Percentiles rank a stretch among this genome's conserved stretches.
Conservation (phyloP, 805 yeast species). For the Wickerhamomyces kurtzmanii region DNA sequence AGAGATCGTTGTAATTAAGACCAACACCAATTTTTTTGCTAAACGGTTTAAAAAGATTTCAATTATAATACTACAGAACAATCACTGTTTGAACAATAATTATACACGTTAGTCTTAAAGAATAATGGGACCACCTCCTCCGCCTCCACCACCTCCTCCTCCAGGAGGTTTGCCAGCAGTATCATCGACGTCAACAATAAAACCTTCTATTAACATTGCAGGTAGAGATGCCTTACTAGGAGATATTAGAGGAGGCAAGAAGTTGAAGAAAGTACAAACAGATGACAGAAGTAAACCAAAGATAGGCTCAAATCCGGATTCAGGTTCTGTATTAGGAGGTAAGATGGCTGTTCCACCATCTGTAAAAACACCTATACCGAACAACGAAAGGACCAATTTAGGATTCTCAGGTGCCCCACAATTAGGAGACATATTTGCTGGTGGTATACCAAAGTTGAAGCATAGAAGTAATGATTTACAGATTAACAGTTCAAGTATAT, state of each 20-base stretch:
- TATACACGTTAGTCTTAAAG: conserved; percentile 4
- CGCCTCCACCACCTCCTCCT: conserved; percentile 52
- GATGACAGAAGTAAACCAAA: conserved; percentile 57
- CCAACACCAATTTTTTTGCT: not conserved
- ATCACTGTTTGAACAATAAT: not conserved
- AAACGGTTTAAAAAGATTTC: conserved; percentile 1
- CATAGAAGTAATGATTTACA: conserved; percentile 26
- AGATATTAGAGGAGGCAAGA: conserved; percentile 68
- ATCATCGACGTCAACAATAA: conserved; percentile 18
- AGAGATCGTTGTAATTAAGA: not conserved
- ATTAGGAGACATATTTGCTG: conserved; percentile 38
- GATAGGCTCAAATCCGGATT: conserved; percentile 24
- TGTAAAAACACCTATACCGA: conserved; percentile 4
- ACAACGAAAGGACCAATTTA: conserved; percentile 9
- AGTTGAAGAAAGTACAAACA: conserved; percentile 53
- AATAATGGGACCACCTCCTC: conserved; percentile 41
- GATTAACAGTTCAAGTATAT: conserved; percentile 19
- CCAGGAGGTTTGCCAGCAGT: conserved; percentile 24
- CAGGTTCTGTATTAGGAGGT: conserved; percentile 6
- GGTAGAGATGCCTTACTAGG: conserved; percentile 57
- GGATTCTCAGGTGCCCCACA: conserved; percentile 20
- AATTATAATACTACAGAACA: not conserved
- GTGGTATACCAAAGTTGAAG: conserved; percentile 69
- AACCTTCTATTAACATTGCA: conserved; percentile 18
- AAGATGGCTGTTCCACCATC: conserved; percentile 15